Base-by-base conservation (phyloP, 2,329 filamentous ascomycete species). In the Fusarium continuum region DNA sequence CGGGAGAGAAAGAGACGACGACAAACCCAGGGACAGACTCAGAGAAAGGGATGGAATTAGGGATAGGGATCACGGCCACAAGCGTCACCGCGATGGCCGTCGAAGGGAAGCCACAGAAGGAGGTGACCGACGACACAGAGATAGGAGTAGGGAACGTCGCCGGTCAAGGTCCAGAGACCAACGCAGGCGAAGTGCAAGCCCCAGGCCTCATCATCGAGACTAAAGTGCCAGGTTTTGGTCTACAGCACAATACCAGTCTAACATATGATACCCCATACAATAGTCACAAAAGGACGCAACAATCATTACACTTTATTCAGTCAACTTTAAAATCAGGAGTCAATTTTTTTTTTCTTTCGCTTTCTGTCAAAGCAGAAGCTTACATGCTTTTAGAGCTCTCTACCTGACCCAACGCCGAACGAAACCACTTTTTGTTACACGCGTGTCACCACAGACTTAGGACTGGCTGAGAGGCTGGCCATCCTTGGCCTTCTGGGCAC, bases 401-500 rank as follows among this genome's bases (percentile, higher is more conserved):
- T 55, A 11, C 50, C 55, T 52, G 10, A 38, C 32, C 31, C 25
- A 63, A 63, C 52, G 58, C 59, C 59, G 38, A 57, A 58, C 13
- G 19, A 44, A 62, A 31, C 39, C 40, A 63, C 32, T 62, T 40
- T n/a, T 48, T 62, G 19, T 52, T 57, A 52, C 59, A 62, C 9
- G 31, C 28, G 13, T 56, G 13, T 16, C 20, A 29, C 47, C 40
- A 44, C 5, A 26, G 35, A 34, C 23, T 19, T 23, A 63, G 20
- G 60, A 63, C 38, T 63, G 52, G 43, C 54, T 64, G 7, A 70
- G 67, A 32, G 67, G 68, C 76, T 78, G 62, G 53, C 74, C 74
- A 17, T 75, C 69, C 56, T 69, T 69, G 25, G 72, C 73, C 69
- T 76, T 77, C 38, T 60, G 53, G 20, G 22, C 57, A 16, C 74